Evolutionary conservation across 169 alveolate genomes (phyloP).

Genomic region (Plasmodium coatneyi): DNA sequence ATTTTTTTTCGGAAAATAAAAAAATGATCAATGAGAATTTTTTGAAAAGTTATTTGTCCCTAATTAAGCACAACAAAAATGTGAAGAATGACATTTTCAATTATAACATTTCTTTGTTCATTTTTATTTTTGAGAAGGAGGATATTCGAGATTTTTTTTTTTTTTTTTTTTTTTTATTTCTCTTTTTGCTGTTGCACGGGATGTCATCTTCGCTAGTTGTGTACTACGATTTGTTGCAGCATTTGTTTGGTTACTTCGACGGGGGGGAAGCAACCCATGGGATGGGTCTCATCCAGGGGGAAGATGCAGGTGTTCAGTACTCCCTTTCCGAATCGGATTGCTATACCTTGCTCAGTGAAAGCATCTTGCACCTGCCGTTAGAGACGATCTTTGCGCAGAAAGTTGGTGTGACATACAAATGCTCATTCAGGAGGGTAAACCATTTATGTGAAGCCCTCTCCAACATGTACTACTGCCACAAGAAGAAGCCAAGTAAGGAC

Average conservation of each 20-base stretch:
- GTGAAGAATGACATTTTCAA: conserved; percentile 26
- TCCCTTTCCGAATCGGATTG: not conserved
- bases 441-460: not conserved
- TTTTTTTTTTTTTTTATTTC: conserved; percentile 30
- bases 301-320: not conserved
- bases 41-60: conserved; percentile 40
- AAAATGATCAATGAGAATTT: conserved; percentile 36
- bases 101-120: conserved; percentile 35
- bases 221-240: conserved; percentile 28
- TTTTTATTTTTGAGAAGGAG: conserved; percentile 35
- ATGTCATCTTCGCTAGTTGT: conserved; percentile 3
- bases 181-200: conserved; percentile 24
- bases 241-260: conserved; percentile 4
- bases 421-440: not conserved
- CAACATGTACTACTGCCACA: conserved; percentile 42
- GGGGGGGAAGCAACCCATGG: not conserved
- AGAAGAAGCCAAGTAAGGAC: conserved; percentile 21
- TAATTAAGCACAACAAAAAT: conserved; percentile 50
- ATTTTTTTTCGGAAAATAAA: conserved; percentile 34
- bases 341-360: not conserved
- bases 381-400: conserved; percentile 37
- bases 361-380: conserved; percentile 27
- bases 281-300: not conserved
- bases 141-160: conserved; percentile 35
- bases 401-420: not conserved